These are phyloP conservation scores for Torulaspora indica DNA, from an alignment of 805 yeast species.

Conservation along the genomic window DNA sequence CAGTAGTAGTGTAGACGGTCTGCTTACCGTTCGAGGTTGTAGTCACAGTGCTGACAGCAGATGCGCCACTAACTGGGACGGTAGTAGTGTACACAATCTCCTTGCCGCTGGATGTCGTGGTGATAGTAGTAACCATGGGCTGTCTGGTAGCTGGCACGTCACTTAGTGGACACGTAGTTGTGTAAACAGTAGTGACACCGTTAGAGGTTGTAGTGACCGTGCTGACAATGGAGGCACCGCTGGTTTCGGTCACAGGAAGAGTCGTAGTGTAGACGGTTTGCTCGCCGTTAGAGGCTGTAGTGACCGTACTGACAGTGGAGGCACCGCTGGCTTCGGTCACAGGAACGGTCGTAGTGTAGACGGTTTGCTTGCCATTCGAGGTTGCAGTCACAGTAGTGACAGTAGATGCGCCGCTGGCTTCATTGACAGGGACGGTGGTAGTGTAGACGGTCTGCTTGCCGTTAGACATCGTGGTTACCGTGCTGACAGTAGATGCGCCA, in stretches of 20 bases:
- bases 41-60: conserved; percentile 1
- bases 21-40: conserved; percentile 4
- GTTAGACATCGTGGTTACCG: conserved; percentile 5
- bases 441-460: neutral
- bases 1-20: conserved; percentile 1
- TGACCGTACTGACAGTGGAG: neutral
- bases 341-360: neutral
- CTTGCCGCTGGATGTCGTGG: neutral
- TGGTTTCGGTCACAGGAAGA: too few relatives aligned
- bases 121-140: neutral
- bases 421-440: conserved; percentile 3
- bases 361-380: neutral
- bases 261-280: too few relatives aligned
- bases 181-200: conserved; percentile 3
- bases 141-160: conserved; percentile 1
- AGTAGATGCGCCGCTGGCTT: conserved; percentile 1
- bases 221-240: too few relatives aligned
- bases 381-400: conserved; percentile 7
- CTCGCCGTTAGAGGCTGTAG: too few relatives aligned
- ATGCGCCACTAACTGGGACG: neutral
- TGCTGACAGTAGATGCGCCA: neutral
- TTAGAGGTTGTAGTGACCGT: conserved; percentile 7
- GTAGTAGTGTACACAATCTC: neutral
- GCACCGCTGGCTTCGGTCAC: conserved; percentile 2
- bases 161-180: conserved; percentile 7